Evolutionary conservation across 768 basidiomycete genomes (phyloP).

Genomic region (Leccinellum rugosiceps): DNA sequence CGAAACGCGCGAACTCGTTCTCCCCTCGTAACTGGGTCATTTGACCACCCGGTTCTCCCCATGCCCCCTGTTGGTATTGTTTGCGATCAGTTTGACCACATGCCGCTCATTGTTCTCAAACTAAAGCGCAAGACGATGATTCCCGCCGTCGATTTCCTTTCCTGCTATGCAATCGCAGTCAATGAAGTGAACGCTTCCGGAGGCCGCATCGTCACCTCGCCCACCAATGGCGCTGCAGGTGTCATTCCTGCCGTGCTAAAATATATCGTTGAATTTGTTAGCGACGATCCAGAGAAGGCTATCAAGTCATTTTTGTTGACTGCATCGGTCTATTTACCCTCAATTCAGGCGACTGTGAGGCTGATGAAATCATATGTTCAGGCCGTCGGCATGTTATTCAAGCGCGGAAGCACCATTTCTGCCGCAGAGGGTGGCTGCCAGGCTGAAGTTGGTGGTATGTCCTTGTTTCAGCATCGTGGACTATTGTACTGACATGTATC

Average conservation of each 20-base stretch:
- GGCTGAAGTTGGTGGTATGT: constrained; percentile 87
- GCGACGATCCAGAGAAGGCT: constrained; percentile 86
- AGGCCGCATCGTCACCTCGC: constrained; percentile 92
- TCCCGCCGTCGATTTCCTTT: constrained; percentile 90
- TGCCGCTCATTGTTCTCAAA: not conserved
- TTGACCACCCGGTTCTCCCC: constrained; percentile 76
- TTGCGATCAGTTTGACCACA: not conserved
- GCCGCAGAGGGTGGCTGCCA: constrained; percentile 96
- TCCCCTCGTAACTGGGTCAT: constrained; percentile 62
- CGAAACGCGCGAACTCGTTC: constrained; percentile 19
- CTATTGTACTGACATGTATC: not conserved
- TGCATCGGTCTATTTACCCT: constrained; percentile 57
- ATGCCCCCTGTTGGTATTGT: constrained; percentile 68
- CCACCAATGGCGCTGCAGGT: constrained; percentile 91
- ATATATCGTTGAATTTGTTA: constrained; percentile 88
- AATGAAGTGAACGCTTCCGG: constrained; percentile 95
- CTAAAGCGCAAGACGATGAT: constrained; percentile 77
- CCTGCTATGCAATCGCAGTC: constrained; percentile 91
- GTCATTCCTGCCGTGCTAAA: constrained; percentile 92
- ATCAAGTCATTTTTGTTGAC: constrained; percentile 88
- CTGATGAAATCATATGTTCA: constrained; percentile 27
- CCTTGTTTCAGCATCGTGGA: not conserved
- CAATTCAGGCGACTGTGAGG: not conserved
- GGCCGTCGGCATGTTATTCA: constrained; percentile 95
- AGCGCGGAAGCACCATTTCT: constrained; percentile 94